These are phyloP conservation scores for Thielaviopsis punctulata DNA, from an alignment of 2,329 filamentous ascomycete genomes.

Conservation along the genomic window DNA sequence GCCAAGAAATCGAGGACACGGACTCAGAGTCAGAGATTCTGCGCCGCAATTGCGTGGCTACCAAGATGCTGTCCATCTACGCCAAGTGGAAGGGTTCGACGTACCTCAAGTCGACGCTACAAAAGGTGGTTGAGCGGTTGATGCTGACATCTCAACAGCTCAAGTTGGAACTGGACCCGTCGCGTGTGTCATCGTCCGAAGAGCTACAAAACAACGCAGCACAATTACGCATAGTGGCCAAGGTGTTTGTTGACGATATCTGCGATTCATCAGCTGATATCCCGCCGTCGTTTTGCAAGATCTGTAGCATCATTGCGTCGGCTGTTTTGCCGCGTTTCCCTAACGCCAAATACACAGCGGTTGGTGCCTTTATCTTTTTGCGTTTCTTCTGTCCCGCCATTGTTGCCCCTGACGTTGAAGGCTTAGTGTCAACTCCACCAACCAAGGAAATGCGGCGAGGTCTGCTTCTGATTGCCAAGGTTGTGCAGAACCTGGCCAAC, in stretches of 20 bases:
- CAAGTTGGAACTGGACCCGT: slow-evolving; percentile 50
- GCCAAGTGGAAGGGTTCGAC: slow-evolving; percentile 52
- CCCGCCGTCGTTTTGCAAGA: slow-evolving; percentile 46
- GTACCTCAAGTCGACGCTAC: slow-evolving; percentile 46
- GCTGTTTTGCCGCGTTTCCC: slow-evolving; percentile 47
- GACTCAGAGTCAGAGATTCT: slow-evolving; percentile 53
- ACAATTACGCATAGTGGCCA: slow-evolving; percentile 48
- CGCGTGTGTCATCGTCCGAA: slow-evolving; percentile 39
- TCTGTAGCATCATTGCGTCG: slow-evolving; percentile 50
- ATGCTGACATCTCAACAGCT: slow-evolving; percentile 50
- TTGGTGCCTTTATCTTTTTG: slow-evolving; percentile 54
- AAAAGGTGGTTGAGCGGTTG: slow-evolving; percentile 48
- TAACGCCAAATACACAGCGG: slow-evolving; percentile 54
- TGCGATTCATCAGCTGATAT: slow-evolving; percentile 44
- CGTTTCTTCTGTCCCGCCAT: slow-evolving; percentile 59
- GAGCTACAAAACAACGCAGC: slow-evolving; percentile 49
- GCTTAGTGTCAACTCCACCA: slow-evolving; percentile 40
- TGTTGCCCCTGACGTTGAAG: slow-evolving; percentile 50
- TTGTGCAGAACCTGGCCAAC: slow-evolving; percentile 55
- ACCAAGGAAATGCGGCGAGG: slow-evolving; percentile 54
- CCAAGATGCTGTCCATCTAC: slow-evolving; percentile 54
- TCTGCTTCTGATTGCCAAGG: slow-evolving; percentile 51
- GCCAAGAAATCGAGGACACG: slow-evolving; percentile 51
- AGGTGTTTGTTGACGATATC: slow-evolving; percentile 56
- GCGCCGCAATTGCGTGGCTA: slow-evolving; percentile 52